A percentile compares a stretch with the other conserved stretches of the same genome.
These are phyloP conservation scores for Hypoxylon sp. DNA, from an alignment of 2,329 filamentous ascomycete species.

Conservation along the genomic window DNA sequence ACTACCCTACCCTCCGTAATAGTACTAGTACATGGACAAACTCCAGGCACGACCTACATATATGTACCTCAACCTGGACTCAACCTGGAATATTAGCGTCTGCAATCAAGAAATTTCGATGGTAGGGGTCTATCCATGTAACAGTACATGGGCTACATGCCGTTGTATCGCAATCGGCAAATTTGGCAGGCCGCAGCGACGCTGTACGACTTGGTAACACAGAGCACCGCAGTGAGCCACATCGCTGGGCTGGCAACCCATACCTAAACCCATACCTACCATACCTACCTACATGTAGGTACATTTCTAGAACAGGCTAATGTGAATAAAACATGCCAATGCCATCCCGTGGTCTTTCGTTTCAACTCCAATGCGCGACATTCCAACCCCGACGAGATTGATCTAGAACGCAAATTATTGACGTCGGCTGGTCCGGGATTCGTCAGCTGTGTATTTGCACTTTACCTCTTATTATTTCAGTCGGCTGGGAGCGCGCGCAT, in stretches of 20 bases:
- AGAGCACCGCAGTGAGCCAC: slow-evolving; percentile 37
- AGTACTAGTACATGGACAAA: slow-evolving; percentile 24
- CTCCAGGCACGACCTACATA: neutral
- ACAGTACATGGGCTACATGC: slow-evolving; percentile 14
- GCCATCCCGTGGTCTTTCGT: slow-evolving; percentile 19
- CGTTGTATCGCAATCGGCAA: slow-evolving; percentile 36
- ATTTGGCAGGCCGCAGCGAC: slow-evolving; percentile 38
- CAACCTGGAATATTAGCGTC: neutral
- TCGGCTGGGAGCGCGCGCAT: slow-evolving; percentile 24
- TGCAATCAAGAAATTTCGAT: slow-evolving; percentile 1
- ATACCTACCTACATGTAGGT: too few species aligned
- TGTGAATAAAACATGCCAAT: slow-evolving; percentile 14
- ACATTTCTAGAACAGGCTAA: slow-evolving; percentile 17
- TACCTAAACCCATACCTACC: too few species aligned
- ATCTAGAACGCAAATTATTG: slow-evolving; percentile 10
- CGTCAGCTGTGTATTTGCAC: slow-evolving; percentile 3
- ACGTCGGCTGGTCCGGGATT: slow-evolving; percentile 6
- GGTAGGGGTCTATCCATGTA: slow-evolving; percentile 11
- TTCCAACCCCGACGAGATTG: slow-evolving; percentile 6
- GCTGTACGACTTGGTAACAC: slow-evolving; percentile 41
- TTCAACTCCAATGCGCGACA: slow-evolving; percentile 12
- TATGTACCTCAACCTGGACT: neutral
- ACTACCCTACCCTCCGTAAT: slow-evolving; percentile 22
- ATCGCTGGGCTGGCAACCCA: slow-evolving; percentile 6
- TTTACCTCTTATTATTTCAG: neutral